Percentiles rank a stretch among this genome's conserved stretches.
These are phyloP conservation scores for Monilinia laxa DNA, from an alignment of 2,329 filamentous ascomycete species.

Conservation along the genomic window DNA sequence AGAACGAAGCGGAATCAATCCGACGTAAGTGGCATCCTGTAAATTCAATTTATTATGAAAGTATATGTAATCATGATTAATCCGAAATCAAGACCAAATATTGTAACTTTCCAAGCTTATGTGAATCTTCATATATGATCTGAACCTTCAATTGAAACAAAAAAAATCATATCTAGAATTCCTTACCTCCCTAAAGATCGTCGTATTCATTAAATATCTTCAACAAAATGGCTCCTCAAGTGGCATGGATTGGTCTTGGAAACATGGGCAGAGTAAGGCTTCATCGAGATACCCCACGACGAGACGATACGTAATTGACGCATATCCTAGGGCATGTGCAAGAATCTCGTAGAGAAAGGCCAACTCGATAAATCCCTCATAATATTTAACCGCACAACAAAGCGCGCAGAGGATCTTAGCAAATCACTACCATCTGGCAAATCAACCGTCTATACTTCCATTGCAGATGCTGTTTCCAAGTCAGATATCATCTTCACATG, in stretches of 20 bases:
- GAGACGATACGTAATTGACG: conserved; percentile 15
- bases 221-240: conserved; percentile 53
- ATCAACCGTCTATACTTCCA: conserved; percentile 60
- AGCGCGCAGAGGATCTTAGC: conserved; percentile 64
- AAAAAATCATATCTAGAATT: neutral
- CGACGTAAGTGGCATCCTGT: neutral
- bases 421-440: conserved; percentile 59
- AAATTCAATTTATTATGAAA: neutral
- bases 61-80: neutral
- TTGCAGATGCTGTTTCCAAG: conserved; percentile 63
- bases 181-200: neutral
- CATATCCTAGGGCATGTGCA: conserved; percentile 63
- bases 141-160: too few species aligned
- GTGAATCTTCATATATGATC: neutral
- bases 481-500: conserved; percentile 83
- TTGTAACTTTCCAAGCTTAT: neutral
- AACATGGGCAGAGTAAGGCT: conserved; percentile 78
- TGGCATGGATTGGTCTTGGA: conserved; percentile 80
- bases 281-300: conserved; percentile 24
- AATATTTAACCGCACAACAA: conserved; percentile 74
- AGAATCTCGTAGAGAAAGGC: conserved; percentile 79
- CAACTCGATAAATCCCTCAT: conserved; percentile 69
- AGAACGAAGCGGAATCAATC: neutral
- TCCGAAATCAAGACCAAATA: neutral
- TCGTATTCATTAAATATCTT: neutral